Evolutionary conservation across 805 yeast genomes (phyloP), one percentile per base, ranked within the genome.

Genomic region (Nakazawaea sp.): DNA sequence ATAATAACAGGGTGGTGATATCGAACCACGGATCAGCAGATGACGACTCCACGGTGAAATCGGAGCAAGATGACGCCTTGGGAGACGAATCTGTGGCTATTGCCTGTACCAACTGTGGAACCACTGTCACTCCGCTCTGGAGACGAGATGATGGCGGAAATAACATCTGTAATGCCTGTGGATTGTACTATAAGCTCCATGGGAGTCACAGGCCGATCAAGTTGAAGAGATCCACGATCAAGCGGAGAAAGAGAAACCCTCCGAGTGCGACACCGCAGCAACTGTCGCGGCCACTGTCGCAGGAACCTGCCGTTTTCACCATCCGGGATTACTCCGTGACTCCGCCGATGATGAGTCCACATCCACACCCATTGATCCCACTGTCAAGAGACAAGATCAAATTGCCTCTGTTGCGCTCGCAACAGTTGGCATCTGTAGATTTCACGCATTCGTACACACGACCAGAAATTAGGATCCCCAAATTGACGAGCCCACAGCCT

Each of bases 131-230:
- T 1, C 95, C 95, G 0, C 61, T 85, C 10, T 85, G 95, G 95
- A 68, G 95, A 52, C 64, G 95, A 43, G 89, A 84, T 53, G 88
- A 78, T 45, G 68, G 67, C 5, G 95, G 95, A 4, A 79, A 84
- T 48, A 81, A 88, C 18, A 84, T 86, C 18, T 85, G 95, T 64
- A 85, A 85, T 51, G 95, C 95, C 1, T 85, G 95, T 61, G 95
- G 88, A 3, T 59, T 86, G 21, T 86, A 85, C 55, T 79, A 75
- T 56, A 64, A 78, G 41, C 66, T 86, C 30, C 94, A 84, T 51
- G 89, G 90, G 1, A 64, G 65, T 27, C 88, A 81, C 49, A 65
- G 95, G 34, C 95, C 95, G 2, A 78, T 77, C 13, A 75, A 75
- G 41, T 71, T 84, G 82, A 81, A 82, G 49, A 71, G 80, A 47